A percentile compares a stretch with the other conserved stretches of the same genome.
phyloP scores from a whole-genome alignment of 495 filamentous ascomycete species.

The Aspergillus nidulans region DNA sequence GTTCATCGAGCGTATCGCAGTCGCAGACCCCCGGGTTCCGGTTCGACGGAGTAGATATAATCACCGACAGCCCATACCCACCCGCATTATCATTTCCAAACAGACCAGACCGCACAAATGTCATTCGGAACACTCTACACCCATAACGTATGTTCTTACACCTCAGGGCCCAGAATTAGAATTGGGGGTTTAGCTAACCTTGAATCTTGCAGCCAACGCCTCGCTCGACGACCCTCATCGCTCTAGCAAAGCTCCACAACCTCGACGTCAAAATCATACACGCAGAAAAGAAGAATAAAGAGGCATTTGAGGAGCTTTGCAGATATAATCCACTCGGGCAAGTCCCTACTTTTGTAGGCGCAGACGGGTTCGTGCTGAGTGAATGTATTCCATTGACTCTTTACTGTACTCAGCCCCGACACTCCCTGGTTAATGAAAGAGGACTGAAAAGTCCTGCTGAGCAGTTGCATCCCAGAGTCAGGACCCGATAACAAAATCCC shows the following conservation, averaged over 20 bases:
- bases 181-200: background rate
- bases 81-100: background rate
- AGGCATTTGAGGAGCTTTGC: background rate
- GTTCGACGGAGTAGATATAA: background rate
- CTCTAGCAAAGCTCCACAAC: background rate
- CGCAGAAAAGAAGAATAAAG: background rate
- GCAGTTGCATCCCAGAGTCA: background rate
- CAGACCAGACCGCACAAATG: background rate
- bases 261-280: background rate
- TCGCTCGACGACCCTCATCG: background rate
- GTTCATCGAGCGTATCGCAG: background rate
- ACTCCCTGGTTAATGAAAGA: background rate
- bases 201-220: background rate
- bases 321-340: background rate
- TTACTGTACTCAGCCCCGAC: background rate
- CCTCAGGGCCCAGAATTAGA: background rate
- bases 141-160: background rate
- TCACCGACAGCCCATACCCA: background rate
- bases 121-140: background rate
- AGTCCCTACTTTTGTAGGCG: background rate
- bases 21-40: background rate
- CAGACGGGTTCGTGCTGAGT: background rate
- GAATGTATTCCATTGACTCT: background rate
- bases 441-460: background rate
- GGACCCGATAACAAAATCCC: background rate